These are phyloP conservation scores for Neoboletus magnificus DNA, from an alignment of 768 basidiomycete species.

Conservation along the genomic window DNA sequence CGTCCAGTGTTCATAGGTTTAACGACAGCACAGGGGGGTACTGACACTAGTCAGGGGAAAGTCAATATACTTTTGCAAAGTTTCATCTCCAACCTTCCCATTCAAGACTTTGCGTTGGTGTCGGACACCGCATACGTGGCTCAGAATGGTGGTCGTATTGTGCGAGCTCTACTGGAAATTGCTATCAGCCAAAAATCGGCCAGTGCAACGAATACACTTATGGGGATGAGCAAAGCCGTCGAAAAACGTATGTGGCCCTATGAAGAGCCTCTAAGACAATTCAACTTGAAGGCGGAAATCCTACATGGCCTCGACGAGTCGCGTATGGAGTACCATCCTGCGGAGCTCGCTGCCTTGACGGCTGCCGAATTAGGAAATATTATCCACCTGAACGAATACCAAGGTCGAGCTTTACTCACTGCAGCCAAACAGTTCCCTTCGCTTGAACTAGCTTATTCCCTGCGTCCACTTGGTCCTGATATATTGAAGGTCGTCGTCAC, in stretches of 20 bases:
- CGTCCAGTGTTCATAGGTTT: neutral
- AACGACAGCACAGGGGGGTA: slow-evolving; percentile 50
- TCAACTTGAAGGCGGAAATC: slow-evolving; percentile 71
- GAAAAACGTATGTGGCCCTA: slow-evolving; percentile 94
- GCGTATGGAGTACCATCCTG: slow-evolving; percentile 75
- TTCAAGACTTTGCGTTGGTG: slow-evolving; percentile 94
- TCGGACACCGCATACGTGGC: slow-evolving; percentile 94
- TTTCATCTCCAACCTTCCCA: slow-evolving; percentile 72
- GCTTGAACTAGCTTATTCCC: slow-evolving; percentile 55
- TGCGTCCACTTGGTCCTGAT: slow-evolving; percentile 82
- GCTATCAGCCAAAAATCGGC: slow-evolving; percentile 94
- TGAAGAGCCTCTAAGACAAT: slow-evolving; percentile 86
- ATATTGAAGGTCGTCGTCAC: slow-evolving; percentile 72
- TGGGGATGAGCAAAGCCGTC: slow-evolving; percentile 90
- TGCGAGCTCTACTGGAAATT: slow-evolving; percentile 92
- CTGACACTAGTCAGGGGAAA: slow-evolving; percentile 69
- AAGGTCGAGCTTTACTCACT: slow-evolving; percentile 73
- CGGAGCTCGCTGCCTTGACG: slow-evolving; percentile 65
- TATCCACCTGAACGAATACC: slow-evolving; percentile 80
- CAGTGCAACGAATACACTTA: slow-evolving; percentile 68
- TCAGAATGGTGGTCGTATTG: slow-evolving; percentile 92
- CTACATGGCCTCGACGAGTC: slow-evolving; percentile 74
- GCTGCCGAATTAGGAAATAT: slow-evolving; percentile 72
- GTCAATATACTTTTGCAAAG: slow-evolving; percentile 94
- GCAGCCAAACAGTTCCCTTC: slow-evolving; percentile 87